Percentiles rank a stretch among this genome's conserved stretches.
Conservation (phyloP, 257 asterid genomes). For the Lycium barbarum region DNA sequence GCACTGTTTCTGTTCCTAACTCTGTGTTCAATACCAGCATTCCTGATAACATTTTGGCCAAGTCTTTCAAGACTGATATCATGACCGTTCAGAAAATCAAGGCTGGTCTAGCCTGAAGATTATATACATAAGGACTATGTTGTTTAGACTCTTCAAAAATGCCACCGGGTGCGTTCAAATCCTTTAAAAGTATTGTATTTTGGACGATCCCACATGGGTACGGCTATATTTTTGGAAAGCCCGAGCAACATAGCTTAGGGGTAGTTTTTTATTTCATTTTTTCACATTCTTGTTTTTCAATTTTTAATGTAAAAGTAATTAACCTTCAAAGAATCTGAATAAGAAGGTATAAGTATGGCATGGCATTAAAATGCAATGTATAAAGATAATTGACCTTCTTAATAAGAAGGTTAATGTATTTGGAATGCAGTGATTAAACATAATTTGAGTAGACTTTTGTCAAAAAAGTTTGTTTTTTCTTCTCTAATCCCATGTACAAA, state of each 20-base stretch:
- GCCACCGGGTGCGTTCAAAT: neutral
- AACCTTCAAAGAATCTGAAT: neutral
- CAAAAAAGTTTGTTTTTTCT: too few species aligned
- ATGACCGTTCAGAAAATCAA: conserved; percentile 57
- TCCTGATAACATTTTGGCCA: conserved; percentile 49
- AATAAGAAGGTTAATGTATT: neutral
- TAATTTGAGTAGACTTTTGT: neutral
- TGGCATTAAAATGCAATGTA: neutral
- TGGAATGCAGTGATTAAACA: neutral
- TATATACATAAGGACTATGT: neutral
- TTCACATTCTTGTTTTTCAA: neutral
- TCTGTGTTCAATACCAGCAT: conserved; percentile 49
- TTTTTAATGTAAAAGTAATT: neutral
- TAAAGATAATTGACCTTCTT: neutral
- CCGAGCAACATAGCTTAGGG: neutral
- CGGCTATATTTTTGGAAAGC: neutral
- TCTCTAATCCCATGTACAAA: too few species aligned
- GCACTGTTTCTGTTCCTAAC: conserved; percentile 54
- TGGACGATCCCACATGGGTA: neutral
- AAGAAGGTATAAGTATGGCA: neutral
- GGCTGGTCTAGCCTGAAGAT: conserved; percentile 41
- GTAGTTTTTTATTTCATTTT: neutral
- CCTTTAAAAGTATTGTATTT: neutral
- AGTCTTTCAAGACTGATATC: conserved; percentile 60
- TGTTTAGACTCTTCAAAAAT: neutral